These are phyloP conservation scores for Stromatinia cepivora DNA, from an alignment of 2,329 filamentous ascomycete genomes.

Conservation along the genomic window DNA sequence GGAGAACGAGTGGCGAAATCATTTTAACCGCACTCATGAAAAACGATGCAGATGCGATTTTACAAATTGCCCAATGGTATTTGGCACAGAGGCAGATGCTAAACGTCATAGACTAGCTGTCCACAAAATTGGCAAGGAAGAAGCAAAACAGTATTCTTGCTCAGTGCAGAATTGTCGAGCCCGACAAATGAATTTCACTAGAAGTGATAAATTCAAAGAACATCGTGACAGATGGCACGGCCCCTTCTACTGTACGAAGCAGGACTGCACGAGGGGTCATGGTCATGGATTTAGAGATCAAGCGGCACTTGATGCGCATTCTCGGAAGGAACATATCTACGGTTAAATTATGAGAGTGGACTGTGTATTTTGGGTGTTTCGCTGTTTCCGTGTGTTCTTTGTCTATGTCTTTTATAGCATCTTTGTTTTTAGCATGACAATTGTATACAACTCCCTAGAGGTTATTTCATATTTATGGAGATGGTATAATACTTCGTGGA, in stretches of 20 bases:
- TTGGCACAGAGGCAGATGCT: not conserved
- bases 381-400: not conserved
- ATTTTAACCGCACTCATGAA: not conserved
- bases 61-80: not conserved
- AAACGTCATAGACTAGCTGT: not conserved
- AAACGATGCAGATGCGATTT: not conserved
- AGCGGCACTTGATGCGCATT: not conserved
- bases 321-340: not conserved
- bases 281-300: slow-evolving; percentile 4
- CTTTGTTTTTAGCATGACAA: too few species aligned
- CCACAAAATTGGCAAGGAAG: not conserved
- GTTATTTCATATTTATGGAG: too few species aligned
- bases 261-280: not conserved
- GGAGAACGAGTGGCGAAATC: not conserved
- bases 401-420: not conserved
- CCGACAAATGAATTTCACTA: not conserved
- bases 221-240: slow-evolving; percentile 12
- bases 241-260: not conserved
- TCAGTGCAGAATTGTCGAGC: not conserved
- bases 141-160: not conserved
- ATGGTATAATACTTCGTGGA: too few species aligned
- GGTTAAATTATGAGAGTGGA: too few species aligned
- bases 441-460: too few species aligned
- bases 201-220: slow-evolving; percentile 5
- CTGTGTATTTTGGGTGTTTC: not conserved